Conservation (phyloP, 75 land plant genomes). For the Cryptomeria japonica region DNA sequence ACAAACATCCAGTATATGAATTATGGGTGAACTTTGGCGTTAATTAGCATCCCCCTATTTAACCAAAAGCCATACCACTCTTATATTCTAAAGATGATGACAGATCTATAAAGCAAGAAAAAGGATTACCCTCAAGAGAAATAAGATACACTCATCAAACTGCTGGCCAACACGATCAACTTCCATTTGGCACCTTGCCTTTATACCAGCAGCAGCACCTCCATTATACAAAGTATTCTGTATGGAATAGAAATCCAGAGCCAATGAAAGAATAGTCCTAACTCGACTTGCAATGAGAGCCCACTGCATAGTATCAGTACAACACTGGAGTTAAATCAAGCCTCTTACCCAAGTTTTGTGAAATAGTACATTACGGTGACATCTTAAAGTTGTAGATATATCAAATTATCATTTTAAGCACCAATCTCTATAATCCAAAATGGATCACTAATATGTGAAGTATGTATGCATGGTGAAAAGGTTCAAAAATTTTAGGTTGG, state of each 20-base stretch:
- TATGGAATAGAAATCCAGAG: constrained; percentile 81
- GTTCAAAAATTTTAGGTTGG: not conserved
- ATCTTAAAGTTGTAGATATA: not conserved
- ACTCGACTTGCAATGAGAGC: constrained; percentile 89
- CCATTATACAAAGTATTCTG: constrained; percentile 74
- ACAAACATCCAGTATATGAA: not conserved
- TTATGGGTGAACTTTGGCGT: not conserved
- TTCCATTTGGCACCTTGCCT: constrained; percentile 82
- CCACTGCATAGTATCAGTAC: constrained; percentile 53
- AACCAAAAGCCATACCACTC: not conserved
- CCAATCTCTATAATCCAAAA: not conserved
- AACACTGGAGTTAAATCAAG: not conserved
- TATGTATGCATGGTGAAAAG: not conserved
- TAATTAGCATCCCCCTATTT: not conserved
- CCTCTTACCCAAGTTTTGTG: not conserved
- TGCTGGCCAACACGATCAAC: constrained; percentile 86
- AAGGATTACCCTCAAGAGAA: constrained; percentile 77
- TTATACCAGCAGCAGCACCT: constrained; percentile 74
- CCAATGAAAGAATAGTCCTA: constrained; percentile 89
- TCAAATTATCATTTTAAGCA: not conserved
- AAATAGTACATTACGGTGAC: not conserved
- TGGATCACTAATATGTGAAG: not conserved
- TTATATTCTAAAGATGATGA: not conserved
- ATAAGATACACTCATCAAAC: constrained; percentile 97
- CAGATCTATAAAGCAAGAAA: not conserved